These are phyloP conservation scores for Oryza rufipogon DNA, from an alignment of 176 grass and related monocot genomes.

Conservation along the genomic window DNA sequence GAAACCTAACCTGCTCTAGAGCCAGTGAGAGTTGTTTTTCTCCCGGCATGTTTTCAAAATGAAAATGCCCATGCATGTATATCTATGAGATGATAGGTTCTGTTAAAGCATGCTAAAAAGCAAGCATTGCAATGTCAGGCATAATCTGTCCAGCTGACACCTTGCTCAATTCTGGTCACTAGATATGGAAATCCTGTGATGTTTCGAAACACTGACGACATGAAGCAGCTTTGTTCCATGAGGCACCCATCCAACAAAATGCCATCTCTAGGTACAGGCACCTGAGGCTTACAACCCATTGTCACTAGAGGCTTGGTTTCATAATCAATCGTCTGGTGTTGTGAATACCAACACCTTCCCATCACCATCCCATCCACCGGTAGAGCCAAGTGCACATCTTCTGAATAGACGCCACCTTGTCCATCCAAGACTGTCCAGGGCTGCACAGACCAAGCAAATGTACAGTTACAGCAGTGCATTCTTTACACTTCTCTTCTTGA, in stretches of 20 bases:
- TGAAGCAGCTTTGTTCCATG: background rate
- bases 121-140: constrained; percentile 34
- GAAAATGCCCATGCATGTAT: constrained; percentile 47
- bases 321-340: background rate
- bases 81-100: constrained; percentile 37
- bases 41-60: constrained; percentile 53
- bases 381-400: constrained; percentile 29
- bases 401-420: constrained; percentile 16
- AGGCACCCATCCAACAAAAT: constrained; percentile 23
- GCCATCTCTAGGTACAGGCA: background rate
- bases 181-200: background rate
- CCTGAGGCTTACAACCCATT: background rate
- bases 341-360: constrained; percentile 19
- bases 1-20: constrained; percentile 58
- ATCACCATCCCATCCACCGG: background rate
- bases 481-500: constrained; percentile 60
- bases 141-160: constrained; percentile 29
- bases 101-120: constrained; percentile 28
- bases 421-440: constrained; percentile 3
- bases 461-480: constrained; percentile 26
- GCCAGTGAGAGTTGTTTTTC: constrained; percentile 45
- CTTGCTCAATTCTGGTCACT: constrained; percentile 20
- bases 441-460: constrained; percentile 10
- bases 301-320: constrained; percentile 1
- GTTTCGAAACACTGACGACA: constrained; percentile 29